These are phyloP conservation scores for Fusarium duplospermum DNA, from an alignment of 2,329 filamentous ascomycete species.

Conservation along the genomic window DNA sequence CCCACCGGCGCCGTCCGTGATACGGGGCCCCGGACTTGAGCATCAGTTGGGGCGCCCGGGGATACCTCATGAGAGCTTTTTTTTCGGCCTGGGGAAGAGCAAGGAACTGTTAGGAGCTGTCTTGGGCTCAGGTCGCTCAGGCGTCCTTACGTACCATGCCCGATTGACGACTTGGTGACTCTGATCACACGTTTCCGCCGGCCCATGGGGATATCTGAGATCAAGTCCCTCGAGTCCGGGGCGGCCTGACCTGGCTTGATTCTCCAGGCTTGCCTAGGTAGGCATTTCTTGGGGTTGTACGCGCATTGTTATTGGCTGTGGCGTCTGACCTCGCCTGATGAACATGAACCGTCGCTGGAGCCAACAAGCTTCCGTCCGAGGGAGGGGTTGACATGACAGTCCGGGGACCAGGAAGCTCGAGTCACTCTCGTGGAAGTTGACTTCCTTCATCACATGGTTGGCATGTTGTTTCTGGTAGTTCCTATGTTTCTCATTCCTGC, in stretches of 20 bases:
- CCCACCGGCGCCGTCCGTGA: slow-evolving; percentile 36
- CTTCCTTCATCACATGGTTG: slow-evolving; percentile 11
- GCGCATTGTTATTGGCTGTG: slow-evolving; percentile 17
- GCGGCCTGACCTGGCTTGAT: slow-evolving; percentile 9
- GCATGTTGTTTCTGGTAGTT: neutral
- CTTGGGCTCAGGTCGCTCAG: slow-evolving; percentile 1
- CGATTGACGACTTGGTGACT: slow-evolving; percentile 7
- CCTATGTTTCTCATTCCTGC: neutral
- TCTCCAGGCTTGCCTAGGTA: slow-evolving; percentile 11
- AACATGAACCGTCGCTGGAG: slow-evolving; percentile 15
- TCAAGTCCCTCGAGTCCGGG: slow-evolving; percentile 26
- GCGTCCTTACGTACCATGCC: slow-evolving; percentile 1
- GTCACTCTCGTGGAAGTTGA: slow-evolving; percentile 6
- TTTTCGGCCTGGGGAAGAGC: slow-evolving; percentile 24
- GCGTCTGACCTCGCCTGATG: slow-evolving; percentile 14
- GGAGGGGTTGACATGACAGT: slow-evolving; percentile 11
- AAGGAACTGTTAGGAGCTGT: slow-evolving; percentile 12
- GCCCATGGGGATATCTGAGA: slow-evolving; percentile 15
- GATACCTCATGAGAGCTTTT: slow-evolving; percentile 15
- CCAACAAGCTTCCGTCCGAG: slow-evolving; percentile 21
- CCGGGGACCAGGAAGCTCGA: slow-evolving; percentile 28
- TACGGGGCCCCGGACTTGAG: slow-evolving; percentile 41
- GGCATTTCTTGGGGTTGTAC: slow-evolving; percentile 18
- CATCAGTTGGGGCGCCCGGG: slow-evolving; percentile 30
- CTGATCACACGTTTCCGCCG: slow-evolving; percentile 18